A percentile compares a stretch with the other conserved stretches of the same genome.
These are phyloP conservation scores for Ophiostoma populinum DNA, from an alignment of 2,329 filamentous ascomycete species.

Conservation along the genomic window DNA sequence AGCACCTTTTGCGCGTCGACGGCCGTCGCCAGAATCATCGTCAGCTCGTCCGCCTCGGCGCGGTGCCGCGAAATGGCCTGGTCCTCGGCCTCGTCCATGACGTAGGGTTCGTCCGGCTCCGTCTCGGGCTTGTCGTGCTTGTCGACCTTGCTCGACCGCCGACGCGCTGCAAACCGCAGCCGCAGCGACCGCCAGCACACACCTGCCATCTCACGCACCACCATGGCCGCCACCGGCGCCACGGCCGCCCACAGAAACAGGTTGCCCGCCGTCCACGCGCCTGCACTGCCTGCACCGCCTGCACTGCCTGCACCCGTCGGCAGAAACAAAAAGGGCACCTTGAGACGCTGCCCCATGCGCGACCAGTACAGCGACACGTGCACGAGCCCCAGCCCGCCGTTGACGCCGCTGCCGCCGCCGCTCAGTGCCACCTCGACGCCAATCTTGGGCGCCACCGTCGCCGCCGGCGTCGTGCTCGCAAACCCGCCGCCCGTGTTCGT, in stretches of 20 bases:
- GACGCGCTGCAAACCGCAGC: too few species aligned
- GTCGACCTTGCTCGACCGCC: background rate
- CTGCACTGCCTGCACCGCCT: too few species aligned
- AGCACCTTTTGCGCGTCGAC: slow-evolving; percentile 22
- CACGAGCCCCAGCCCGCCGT: slow-evolving; percentile 17
- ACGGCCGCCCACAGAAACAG: slow-evolving; percentile 23
- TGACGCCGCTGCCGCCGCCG: slow-evolving; percentile 9
- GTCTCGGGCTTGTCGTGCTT: background rate
- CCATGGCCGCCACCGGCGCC: slow-evolving; percentile 23
- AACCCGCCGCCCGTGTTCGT: slow-evolving; percentile 4
- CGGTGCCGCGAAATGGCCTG: slow-evolving; percentile 18
- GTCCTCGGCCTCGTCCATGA: slow-evolving; percentile 8
- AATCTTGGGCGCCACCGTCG: slow-evolving; percentile 20
- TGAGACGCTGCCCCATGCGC: slow-evolving; percentile 25
- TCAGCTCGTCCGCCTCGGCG: slow-evolving; percentile 27
- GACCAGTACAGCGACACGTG: slow-evolving; percentile 31
- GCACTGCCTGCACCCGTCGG: too few species aligned
- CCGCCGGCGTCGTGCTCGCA: slow-evolving; percentile 6
- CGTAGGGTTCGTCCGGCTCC: background rate
- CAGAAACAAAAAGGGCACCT: slow-evolving; percentile 24
- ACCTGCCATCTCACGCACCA: slow-evolving; percentile 12
- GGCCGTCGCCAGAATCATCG: slow-evolving; percentile 23
- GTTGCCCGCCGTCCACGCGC: slow-evolving; percentile 8
- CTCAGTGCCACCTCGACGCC: slow-evolving; percentile 28
- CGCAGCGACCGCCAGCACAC: slow-evolving; percentile 1